A percentile compares a stretch with the other conserved stretches of the same genome.
These are phyloP conservation scores for Dryas integrifolia DNA, from an alignment of 331 rosid genomes.

Conservation along the genomic window DNA sequence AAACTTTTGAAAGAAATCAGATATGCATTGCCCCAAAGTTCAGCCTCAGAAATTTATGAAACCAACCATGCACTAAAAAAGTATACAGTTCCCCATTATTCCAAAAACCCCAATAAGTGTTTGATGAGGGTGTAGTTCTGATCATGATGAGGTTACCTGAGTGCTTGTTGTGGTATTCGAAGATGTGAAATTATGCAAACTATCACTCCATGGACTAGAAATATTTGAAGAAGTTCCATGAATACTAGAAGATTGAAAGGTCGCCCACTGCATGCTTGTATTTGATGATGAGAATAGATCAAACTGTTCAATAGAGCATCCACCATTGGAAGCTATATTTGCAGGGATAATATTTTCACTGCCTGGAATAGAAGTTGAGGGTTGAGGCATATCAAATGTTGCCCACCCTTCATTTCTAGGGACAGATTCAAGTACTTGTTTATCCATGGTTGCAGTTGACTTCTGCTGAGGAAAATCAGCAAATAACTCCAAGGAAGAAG, in stretches of 20 bases:
- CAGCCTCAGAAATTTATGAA: slow-evolving; percentile 6
- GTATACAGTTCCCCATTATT: neutral
- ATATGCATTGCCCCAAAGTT: neutral
- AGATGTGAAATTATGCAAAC: slow-evolving; percentile 34
- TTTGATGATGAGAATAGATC: slow-evolving; percentile 43
- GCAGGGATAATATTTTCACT: slow-evolving; percentile 32
- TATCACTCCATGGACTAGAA: slow-evolving; percentile 46
- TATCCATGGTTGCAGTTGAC: slow-evolving; percentile 36
- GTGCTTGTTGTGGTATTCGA: slow-evolving; percentile 28
- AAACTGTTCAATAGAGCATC: slow-evolving; percentile 37
- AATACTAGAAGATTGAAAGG: slow-evolving; percentile 32
- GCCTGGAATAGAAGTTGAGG: slow-evolving; percentile 29
- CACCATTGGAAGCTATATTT: slow-evolving; percentile 29
- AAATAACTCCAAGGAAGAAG: slow-evolving; percentile 47
- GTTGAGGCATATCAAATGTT: slow-evolving; percentile 60
- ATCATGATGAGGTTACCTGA: slow-evolving; percentile 38
- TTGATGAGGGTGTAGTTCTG: neutral
- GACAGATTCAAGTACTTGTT: slow-evolving; percentile 39
- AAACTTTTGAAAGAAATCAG: neutral
- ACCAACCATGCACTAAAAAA: neutral
- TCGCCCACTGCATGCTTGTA: slow-evolving; percentile 45
- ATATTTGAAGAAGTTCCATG: slow-evolving; percentile 32
- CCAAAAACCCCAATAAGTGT: neutral
- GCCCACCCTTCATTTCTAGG: slow-evolving; percentile 81
- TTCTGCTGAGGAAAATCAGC: slow-evolving; percentile 39